A percentile compares a stretch with the other conserved stretches of the same genome.
phyloP scores from a whole-genome alignment of 2,329 filamentous ascomycete genomes.

The Ceratocystis destructans region DNA sequence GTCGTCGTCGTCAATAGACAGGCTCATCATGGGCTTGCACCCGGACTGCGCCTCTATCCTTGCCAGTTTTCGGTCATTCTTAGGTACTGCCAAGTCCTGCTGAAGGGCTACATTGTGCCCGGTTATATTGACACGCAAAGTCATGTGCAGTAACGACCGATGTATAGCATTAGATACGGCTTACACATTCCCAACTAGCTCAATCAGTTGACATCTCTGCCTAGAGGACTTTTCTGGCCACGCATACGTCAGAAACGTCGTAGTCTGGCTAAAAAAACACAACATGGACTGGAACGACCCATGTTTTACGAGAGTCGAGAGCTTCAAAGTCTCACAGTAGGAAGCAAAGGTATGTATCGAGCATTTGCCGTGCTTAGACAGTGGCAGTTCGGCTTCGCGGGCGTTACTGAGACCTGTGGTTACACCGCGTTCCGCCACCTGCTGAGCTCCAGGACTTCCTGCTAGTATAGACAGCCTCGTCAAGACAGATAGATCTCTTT shows the following conservation, averaged over 20 bases:
- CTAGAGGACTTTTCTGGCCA: conserved; percentile 45
- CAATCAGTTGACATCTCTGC: conserved; percentile 47
- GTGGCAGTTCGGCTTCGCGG: conserved; percentile 29
- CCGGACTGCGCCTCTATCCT: background rate
- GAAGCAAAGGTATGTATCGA: conserved; percentile 38
- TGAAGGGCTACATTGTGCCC: conserved; percentile 39
- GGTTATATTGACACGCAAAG: conserved; percentile 55
- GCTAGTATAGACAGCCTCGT: conserved; percentile 42
- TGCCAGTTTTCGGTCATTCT: background rate
- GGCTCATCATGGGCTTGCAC: conserved; percentile 9
- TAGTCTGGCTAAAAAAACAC: conserved; percentile 44
- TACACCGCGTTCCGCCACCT: conserved; percentile 49
- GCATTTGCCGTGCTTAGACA: conserved; percentile 30
- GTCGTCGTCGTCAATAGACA: conserved; percentile 5
- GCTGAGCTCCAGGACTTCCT: conserved; percentile 42
- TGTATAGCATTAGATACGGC: conserved; percentile 36
- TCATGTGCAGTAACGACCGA: conserved; percentile 46
- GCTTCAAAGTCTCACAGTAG: conserved; percentile 33
- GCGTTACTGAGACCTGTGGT: conserved; percentile 37
- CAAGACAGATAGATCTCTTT: conserved; percentile 34
- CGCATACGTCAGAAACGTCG: conserved; percentile 44
- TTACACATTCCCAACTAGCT: conserved; percentile 50
- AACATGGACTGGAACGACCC: conserved; percentile 47
- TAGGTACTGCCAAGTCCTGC: conserved; percentile 24
- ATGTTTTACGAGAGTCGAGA: conserved; percentile 38